A percentile compares a stretch with the other conserved stretches of the same genome.
Evolutionary conservation across 768 basidiomycete genomes (phyloP).

Genomic region (Suillus sp.): DNA sequence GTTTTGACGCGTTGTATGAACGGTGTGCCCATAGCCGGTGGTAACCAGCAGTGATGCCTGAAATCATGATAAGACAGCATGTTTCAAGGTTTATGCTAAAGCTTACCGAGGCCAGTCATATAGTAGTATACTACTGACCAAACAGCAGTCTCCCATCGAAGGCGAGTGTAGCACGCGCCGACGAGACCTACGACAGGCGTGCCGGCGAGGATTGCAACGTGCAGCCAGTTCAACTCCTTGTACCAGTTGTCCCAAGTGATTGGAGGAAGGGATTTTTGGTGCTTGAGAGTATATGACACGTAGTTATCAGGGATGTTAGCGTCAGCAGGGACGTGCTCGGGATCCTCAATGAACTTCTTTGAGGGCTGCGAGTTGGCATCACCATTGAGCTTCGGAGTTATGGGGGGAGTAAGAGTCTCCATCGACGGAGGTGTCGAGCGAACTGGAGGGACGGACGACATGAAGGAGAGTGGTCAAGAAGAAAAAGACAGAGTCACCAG

Average conservation of each 20-base stretch:
- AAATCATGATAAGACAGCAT: conserved; percentile 26
- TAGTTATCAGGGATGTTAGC: conserved; percentile 80
- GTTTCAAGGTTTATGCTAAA: conserved; percentile 40
- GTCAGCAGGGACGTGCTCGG: conserved; percentile 44
- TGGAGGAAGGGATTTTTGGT: conserved; percentile 67
- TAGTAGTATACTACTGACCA: conserved; percentile 72
- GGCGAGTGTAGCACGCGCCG: conserved; percentile 66
- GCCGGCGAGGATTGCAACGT: conserved; percentile 67
- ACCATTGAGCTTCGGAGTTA: conserved; percentile 7
- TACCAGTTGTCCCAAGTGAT: conserved; percentile 59
- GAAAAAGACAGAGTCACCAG: conserved; percentile 16
- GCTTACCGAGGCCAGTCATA: conserved; percentile 79
- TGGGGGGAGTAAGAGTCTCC: conserved; percentile 15
- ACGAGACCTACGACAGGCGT: conserved; percentile 74
- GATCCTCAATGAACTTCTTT: conserved; percentile 27
- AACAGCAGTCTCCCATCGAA: conserved; percentile 75
- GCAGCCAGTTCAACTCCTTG: conserved; percentile 77
- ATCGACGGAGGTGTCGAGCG: conserved; percentile 20
- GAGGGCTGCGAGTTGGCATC: background rate
- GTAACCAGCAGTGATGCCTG: conserved; percentile 90
- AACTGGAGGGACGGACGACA: conserved; percentile 31
- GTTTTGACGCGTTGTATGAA: conserved; percentile 86
- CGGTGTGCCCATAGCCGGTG: conserved; percentile 98
- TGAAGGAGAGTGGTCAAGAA: conserved; percentile 28
- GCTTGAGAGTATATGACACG: conserved; percentile 72